These are phyloP conservation scores for Neonothopanus nambi DNA, from an alignment of 1,284 basidiomycete species.

Conservation along the genomic window DNA sequence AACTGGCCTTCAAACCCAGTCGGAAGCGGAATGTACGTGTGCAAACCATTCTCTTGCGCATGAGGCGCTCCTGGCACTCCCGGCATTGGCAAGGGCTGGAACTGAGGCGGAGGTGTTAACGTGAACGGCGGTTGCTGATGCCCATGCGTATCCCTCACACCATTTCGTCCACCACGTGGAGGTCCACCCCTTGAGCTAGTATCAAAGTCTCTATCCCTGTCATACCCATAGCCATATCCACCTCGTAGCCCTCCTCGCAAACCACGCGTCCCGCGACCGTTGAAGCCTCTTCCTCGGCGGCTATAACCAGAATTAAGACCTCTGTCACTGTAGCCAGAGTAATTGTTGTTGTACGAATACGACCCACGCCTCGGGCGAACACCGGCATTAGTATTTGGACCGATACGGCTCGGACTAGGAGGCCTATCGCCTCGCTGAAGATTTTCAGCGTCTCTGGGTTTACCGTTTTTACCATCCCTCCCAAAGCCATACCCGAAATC, in stretches of 20 bases:
- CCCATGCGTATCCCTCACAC: slow-evolving; percentile 28
- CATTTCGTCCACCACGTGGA: slow-evolving; percentile 20
- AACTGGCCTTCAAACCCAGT: background rate
- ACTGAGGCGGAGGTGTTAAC: slow-evolving; percentile 35
- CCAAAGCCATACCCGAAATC: slow-evolving; percentile 67
- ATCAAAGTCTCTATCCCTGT: slow-evolving; percentile 24
- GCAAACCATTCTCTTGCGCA: slow-evolving; percentile 13
- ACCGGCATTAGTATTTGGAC: background rate
- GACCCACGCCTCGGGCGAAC: slow-evolving; percentile 27
- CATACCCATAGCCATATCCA: slow-evolving; percentile 24
- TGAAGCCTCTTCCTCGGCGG: background rate
- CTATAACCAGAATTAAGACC: background rate
- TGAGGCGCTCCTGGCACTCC: too few species aligned
- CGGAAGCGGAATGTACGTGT: slow-evolving; percentile 9
- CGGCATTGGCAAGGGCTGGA: slow-evolving; percentile 32
- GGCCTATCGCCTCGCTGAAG: too few species aligned
- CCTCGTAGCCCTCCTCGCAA: slow-evolving; percentile 10
- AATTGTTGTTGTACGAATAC: slow-evolving; percentile 15
- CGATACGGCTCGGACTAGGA: too few species aligned
- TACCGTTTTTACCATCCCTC: slow-evolving; percentile 32
- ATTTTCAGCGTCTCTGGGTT: background rate
- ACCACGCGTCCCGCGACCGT: slow-evolving; percentile 6
- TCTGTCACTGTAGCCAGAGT: background rate
- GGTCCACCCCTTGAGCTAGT: slow-evolving; percentile 20
- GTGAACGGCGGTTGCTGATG: slow-evolving; percentile 33